Conservation (phyloP, 352 stramenopile species). For the Phytophthora multivora region DNA sequence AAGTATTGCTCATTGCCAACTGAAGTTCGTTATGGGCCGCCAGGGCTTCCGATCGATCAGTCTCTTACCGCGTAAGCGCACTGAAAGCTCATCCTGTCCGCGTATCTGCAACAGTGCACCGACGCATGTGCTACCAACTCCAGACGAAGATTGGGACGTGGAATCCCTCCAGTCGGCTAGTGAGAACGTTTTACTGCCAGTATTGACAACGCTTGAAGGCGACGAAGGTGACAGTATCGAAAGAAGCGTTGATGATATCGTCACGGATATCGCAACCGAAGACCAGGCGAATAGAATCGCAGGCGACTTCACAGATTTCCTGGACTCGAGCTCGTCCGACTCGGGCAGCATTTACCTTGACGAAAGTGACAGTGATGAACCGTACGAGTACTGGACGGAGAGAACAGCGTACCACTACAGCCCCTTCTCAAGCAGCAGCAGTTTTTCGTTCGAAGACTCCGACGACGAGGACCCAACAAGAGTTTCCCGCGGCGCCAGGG, state of each 20-base stretch:
- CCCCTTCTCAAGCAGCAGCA: constrained; percentile 21
- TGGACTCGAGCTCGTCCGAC: constrained; percentile 8
- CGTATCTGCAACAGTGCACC: constrained; percentile 13
- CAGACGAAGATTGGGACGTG: constrained; percentile 10
- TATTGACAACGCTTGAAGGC: not conserved
- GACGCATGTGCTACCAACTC: constrained; percentile 4
- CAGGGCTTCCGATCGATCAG: constrained; percentile 3
- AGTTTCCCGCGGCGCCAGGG: not conserved
- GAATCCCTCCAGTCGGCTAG: not conserved
- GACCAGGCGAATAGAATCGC: not conserved
- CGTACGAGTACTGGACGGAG: constrained; percentile 18
- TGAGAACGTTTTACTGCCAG: not conserved
- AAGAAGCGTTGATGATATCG: not conserved
- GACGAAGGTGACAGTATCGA: not conserved
- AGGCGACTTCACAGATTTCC: constrained; percentile 17
- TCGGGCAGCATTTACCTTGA: not conserved
- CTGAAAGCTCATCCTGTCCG: not conserved
- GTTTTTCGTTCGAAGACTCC: constrained; percentile 17
- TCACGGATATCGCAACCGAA: not conserved
- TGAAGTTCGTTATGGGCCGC: constrained; percentile 6
- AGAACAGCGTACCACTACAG: constrained; percentile 8
- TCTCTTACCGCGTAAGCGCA: not conserved
- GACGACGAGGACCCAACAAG: not conserved
- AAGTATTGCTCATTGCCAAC: not conserved
- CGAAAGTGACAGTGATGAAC: constrained; percentile 2